Evolutionary conservation across 495 filamentous ascomycete genomes (phyloP), one percentile per base, ranked within the genome.

Genomic region (Chaetomidium leptoderma): DNA sequence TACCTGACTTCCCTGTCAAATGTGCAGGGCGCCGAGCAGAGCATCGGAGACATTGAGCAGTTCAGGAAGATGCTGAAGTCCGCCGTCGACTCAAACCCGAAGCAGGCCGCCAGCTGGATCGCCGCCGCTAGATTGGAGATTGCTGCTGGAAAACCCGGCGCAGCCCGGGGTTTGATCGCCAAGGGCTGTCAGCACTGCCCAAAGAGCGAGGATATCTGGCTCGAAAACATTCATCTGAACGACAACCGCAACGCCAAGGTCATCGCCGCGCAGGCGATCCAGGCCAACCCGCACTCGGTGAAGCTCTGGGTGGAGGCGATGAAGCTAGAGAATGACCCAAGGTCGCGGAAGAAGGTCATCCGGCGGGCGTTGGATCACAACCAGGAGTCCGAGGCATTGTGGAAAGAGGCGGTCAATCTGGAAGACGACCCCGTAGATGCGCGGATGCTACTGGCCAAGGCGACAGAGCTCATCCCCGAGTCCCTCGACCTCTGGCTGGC

Each of bases 321-420:
- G 88, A 88, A 89, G 61, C 75, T 99, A 26, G 93, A 99, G 68
- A 83, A 84, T 2, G 88, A 92, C 50, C 68, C 81, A 2, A 78
- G 83, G 32, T 86, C 88, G 0, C 92, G 91, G 72, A 97, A 97
- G 74, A 84, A 90, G 63, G 95, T 99, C 16, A 79, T 96, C 29
- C 79, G 91, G 56, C 87, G 90, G 65, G 93, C 95, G 23, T 78
- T 97, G 42, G 85, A 97, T 66, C 84, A 92, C 63, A 88, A 95
- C 47, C 91, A 88, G 3, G 87, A 95, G 62, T 97, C 92, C 0
- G 91, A 97, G 26, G 85, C 86, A 29, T 81, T 99, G 32, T 99
- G 93, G 93, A 97, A 97, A 70, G 89, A 93, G 66, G 86, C 91
- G n/a, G 92, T 97, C 42, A 97, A 97, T 61, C 75, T 97, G 39